A percentile compares a stretch with the other conserved stretches of the same genome.
Conservation (phyloP, 2,329 filamentous ascomycete species). For the Cercospora sp. region DNA sequence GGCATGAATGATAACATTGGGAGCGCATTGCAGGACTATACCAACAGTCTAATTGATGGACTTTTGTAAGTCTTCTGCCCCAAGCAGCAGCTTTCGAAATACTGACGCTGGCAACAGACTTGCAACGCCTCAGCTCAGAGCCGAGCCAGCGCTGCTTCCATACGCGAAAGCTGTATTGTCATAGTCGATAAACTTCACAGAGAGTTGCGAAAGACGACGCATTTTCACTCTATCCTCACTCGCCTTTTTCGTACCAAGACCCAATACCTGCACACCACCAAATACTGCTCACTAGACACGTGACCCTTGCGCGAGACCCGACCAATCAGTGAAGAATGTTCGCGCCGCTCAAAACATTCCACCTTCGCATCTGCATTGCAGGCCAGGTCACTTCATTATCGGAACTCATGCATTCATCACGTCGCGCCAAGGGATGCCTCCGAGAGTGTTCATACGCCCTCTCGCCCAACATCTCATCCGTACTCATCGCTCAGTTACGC, state of each 20-base stretch:
- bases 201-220: too few species aligned
- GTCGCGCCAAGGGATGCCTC: neutral
- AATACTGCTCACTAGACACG: neutral
- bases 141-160: constrained; percentile 10
- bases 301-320: neutral
- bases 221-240: too few species aligned
- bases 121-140: constrained; percentile 13
- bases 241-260: too few species aligned
- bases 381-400: neutral
- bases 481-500: neutral
- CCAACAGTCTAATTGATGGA: constrained; percentile 28
- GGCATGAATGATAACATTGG: constrained; percentile 29
- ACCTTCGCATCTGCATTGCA: too few species aligned
- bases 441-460: neutral
- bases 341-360: too few species aligned
- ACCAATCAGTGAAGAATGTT: neutral
- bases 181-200: too few species aligned
- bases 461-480: neutral
- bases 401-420: neutral
- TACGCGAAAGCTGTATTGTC: constrained; percentile 1
- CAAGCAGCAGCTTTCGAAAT: too few species aligned
- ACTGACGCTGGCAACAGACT: constrained; percentile 3
- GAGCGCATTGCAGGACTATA: constrained; percentile 18
- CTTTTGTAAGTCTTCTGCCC: constrained; percentile 23
- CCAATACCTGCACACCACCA: too few species aligned